Base-by-base conservation (phyloP, 495 filamentous ascomycete species). In the Hypoxylon lenormandii region DNA sequence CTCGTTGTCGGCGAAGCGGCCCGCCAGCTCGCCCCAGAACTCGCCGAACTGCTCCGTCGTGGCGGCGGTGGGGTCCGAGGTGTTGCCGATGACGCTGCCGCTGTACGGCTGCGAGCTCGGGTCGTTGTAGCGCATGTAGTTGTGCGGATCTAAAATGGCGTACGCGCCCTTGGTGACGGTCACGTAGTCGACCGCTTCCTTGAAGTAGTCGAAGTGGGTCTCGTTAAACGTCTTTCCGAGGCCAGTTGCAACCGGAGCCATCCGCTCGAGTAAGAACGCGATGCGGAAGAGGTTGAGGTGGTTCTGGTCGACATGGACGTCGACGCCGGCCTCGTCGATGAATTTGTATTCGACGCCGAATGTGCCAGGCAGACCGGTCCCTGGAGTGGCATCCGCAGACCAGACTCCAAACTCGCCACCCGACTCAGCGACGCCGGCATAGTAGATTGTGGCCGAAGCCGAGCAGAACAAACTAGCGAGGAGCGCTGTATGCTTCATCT, bases 41-140 rank as follows among this genome's bases (percentile, higher is more conserved):
- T 74, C 77, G 15, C 77, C 82, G 67, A 85, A 84, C 64, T 85
- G 82, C 13, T 74, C 80, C 6, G 80, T 82, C 18, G 82, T 83
- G 5, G 80, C 81, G 1, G 82, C 82, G 1, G 59, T 78, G 0
- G 66, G 36, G 72, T 83, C 80, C 0, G 78, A 77, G 0, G 76
- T 73, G 72, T 85, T 78, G 13, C 83, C 84, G 63, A 86, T 85
- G 38, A 86, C 78, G 72, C 80, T 81, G 58, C 83, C 78, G 48
- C 72, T 77, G 60, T 76, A 78, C 16, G 84, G 82, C 72, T 86
- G 82, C 36, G 80, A 78, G 7, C 77, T 82, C 3, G 83, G 82
- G 64, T 85, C 76, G 72, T 85, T 84, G 74, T 84, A 85, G 6
- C 82, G 77, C 82, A 84, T 85, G 75, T 85, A 85, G 66, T 84